A percentile compares a stretch with the other conserved stretches of the same genome.
Conservation (phyloP, 1,139 yeast genomes). For the Protomyces pachydermus region DNA sequence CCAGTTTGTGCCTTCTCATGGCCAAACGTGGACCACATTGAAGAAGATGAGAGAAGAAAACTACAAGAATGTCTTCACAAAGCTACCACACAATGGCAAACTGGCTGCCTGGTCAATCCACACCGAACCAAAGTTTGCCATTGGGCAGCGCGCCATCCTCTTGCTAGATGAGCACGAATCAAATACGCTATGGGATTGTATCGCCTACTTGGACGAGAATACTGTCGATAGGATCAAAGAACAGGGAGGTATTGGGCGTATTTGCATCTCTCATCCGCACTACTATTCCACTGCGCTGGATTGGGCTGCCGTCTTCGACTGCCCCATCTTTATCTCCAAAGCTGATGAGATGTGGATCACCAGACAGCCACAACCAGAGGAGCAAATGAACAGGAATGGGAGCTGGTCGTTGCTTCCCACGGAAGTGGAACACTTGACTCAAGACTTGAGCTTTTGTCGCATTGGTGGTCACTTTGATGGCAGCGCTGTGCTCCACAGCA, state of each 20-base stretch:
- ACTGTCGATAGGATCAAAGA: conserved; percentile 30
- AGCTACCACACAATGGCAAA: conserved; percentile 23
- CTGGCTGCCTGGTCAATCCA: conserved; percentile 30
- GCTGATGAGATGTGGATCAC: conserved; percentile 20
- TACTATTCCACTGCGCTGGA: conserved; percentile 29
- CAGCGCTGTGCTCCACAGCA: conserved; percentile 29
- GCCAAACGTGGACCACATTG: conserved; percentile 33
- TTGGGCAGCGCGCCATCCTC: conserved; percentile 34
- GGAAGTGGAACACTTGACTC: background rate
- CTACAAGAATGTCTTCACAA: conserved; percentile 27
- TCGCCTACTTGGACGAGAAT: conserved; percentile 33
- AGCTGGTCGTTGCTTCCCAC: background rate
- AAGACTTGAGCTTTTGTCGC: background rate
- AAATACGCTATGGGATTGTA: conserved; percentile 34
- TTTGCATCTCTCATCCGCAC: background rate
- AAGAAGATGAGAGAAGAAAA: conserved; percentile 22
- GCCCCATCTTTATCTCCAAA: conserved; percentile 31
- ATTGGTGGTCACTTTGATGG: conserved; percentile 35
- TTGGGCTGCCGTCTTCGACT: conserved; percentile 36
- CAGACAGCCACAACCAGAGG: background rate
- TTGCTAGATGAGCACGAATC: conserved; percentile 29
- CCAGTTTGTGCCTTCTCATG: conserved; percentile 33
- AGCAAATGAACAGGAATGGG: background rate
- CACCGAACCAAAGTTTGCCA: conserved; percentile 33
- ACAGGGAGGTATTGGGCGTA: conserved; percentile 31